These are phyloP conservation scores for Aspergillus pseudoterreus DNA, from an alignment of 2,329 filamentous ascomycete genomes.

Conservation along the genomic window DNA sequence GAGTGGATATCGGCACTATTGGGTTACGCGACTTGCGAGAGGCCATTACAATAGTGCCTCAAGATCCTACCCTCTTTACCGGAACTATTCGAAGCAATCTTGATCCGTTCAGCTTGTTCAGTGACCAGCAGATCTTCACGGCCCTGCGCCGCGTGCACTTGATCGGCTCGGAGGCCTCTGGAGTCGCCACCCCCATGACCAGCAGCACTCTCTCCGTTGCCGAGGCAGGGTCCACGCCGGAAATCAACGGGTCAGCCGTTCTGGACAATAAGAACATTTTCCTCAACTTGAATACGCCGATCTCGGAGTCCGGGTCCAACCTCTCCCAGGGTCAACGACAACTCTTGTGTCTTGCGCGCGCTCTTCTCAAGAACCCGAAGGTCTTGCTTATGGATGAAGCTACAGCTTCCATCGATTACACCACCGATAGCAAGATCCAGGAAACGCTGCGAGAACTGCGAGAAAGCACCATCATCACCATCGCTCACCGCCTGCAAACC, in stretches of 20 bases:
- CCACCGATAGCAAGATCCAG: conserved; percentile 92
- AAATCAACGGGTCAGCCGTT: conserved; percentile 15
- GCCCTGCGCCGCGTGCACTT: conserved; percentile 85
- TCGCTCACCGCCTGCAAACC: conserved; percentile 90
- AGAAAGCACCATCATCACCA: conserved; percentile 86
- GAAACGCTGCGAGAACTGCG: conserved; percentile 90
- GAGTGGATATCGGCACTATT: conserved; percentile 83
- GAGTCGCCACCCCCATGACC: conserved; percentile 31
- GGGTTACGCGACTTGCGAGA: conserved; percentile 91
- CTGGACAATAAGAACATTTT: conserved; percentile 92
- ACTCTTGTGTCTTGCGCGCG: conserved; percentile 86
- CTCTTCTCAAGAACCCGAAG: conserved; percentile 83
- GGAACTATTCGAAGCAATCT: conserved; percentile 90
- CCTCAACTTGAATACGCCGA: conserved; percentile 74
- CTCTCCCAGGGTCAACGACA: conserved; percentile 95
- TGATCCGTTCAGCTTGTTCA: conserved; percentile 85
- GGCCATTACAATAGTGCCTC: conserved; percentile 94
- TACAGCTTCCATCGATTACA: conserved; percentile 95
- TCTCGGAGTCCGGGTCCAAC: conserved; percentile 89
- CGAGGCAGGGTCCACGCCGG: conserved; percentile 17
- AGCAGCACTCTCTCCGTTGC: conserved; percentile 21
- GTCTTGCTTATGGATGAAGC: conserved; percentile 99
- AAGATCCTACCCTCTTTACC: conserved; percentile 88
- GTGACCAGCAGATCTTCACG: conserved; percentile 84
- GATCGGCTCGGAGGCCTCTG: conserved; percentile 50